A percentile compares a stretch with the other conserved stretches of the same genome.
Evolutionary conservation across 768 basidiomycete genomes (phyloP).

Genomic region (Lactifluus subvellereus): DNA sequence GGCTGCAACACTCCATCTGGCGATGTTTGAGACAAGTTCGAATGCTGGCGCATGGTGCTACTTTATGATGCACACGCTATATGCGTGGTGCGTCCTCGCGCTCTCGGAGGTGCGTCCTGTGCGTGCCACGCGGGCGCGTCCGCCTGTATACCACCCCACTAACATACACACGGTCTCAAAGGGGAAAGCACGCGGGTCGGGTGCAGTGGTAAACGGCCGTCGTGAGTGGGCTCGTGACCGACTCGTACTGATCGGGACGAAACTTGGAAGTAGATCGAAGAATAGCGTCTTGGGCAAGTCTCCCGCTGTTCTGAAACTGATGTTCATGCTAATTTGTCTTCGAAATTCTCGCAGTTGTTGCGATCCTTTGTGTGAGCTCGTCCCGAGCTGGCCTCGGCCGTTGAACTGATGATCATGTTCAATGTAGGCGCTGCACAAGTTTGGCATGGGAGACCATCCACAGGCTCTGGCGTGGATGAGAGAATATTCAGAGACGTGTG

Average conservation of each 20-base stretch:
- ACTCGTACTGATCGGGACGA: constrained; percentile 36
- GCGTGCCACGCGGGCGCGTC: constrained; percentile 28
- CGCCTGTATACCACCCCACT: neutral
- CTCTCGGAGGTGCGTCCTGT: constrained; percentile 55
- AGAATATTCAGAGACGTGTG: constrained; percentile 63
- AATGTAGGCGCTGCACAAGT: constrained; percentile 59
- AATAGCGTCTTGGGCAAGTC: constrained; percentile 44
- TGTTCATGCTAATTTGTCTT: constrained; percentile 36
- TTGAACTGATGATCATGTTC: neutral
- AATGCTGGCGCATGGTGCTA: constrained; percentile 80
- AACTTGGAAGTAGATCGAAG: constrained; percentile 38
- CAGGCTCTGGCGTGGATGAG: constrained; percentile 52
- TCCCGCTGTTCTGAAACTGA: neutral
- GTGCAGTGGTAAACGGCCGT: constrained; percentile 16
- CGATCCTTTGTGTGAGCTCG: constrained; percentile 54
- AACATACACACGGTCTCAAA: neutral
- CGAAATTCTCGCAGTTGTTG: constrained; percentile 53
- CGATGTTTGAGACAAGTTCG: constrained; percentile 75
- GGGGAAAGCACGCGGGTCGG: neutral
- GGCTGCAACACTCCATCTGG: constrained; percentile 59
- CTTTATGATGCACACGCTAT: constrained; percentile 65
- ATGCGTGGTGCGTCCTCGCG: constrained; percentile 62
- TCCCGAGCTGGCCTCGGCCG: constrained; percentile 23
- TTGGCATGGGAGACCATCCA: constrained; percentile 51
- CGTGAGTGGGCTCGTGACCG: constrained; percentile 36